Base-by-base conservation (phyloP, 352 stramenopile species). In the Phytopythium kandeliae region DNA sequence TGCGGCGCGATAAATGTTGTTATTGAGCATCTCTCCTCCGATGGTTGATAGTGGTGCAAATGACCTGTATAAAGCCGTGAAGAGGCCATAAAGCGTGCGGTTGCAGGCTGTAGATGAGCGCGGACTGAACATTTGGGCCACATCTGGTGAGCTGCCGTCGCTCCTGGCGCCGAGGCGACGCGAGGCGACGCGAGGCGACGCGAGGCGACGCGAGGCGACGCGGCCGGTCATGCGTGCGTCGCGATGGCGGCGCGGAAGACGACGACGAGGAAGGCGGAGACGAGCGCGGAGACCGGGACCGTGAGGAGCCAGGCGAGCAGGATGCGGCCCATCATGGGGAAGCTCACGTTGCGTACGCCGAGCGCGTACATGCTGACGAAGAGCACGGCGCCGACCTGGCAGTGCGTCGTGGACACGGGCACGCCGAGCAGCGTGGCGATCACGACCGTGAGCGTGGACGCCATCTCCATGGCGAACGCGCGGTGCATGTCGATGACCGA, bases 391-490 rank as follows among this genome's bases (percentile, higher is more conserved):
- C 78, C 76, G 3, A 89, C 69, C 49, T 86, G 71, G 50, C 71
- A 85, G 51, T 89, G 76, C 13, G 75, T 89, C 30, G 76, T 78
- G 31, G 69, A 84, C 24, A 86, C 67, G 5, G 69, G 67, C 42
- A 79, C 43, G 3, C 62, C 59, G 17, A 80, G 59, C 24, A 73
- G 41, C 24, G 74, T 74, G 16, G 62, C 62, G 22, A 82, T 42
- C n/a, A 85, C 62, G 16, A 89, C 62, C 5, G 84, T 71, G n/a
- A 86, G 48, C 11, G 83, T 71, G 0, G 79, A 69, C 7, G 77
- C 68, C 16, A 95, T 65, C 60, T 90, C 82, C 38, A 83, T 86
- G 34, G 55, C 74, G 52, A 85, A 89, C 5, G 77, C 85, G 36
- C 82, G 67, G 42, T 72, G 36, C 67, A 91, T 59, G 69, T 61